phyloP scores from a whole-genome alignment of 805 yeast species.

The Saccharomycopsis guyanensis region DNA sequence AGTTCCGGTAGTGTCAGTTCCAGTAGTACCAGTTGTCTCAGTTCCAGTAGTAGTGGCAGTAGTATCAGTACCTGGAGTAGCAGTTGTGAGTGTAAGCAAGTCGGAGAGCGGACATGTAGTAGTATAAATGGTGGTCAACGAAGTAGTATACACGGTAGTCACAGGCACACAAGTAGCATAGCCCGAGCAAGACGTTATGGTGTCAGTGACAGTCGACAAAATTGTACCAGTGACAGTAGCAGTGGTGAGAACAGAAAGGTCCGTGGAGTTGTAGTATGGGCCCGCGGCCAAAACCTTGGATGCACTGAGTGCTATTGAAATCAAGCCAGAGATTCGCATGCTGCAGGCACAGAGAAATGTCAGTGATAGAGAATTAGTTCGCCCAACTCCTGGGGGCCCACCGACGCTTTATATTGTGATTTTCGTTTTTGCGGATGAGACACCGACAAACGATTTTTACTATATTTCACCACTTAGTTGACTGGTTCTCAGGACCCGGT shows the following conservation, averaged over 20 bases:
- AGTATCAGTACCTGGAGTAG: not conserved
- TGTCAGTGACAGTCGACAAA: slow-evolving; percentile 12
- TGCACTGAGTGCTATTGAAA: too few relatives aligned
- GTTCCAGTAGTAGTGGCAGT: slow-evolving; percentile 1
- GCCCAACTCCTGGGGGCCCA: too few relatives aligned
- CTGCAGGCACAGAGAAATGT: too few relatives aligned
- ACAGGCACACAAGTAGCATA: slow-evolving; percentile 15
- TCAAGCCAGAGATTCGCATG: too few relatives aligned
- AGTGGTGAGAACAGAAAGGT: slow-evolving; percentile 7
- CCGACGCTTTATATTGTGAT: too few relatives aligned
- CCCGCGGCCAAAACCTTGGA: slow-evolving; percentile 8
- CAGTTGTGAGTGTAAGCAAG: not conserved
- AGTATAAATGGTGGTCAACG: slow-evolving; percentile 4
- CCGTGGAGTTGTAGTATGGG: slow-evolving; percentile 12
- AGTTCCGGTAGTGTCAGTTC: not conserved
- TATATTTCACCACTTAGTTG: not conserved
- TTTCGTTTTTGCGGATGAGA: too few relatives aligned
- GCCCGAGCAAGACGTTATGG: slow-evolving; percentile 20
- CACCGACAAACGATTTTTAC: not conserved
- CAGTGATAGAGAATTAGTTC: too few relatives aligned
- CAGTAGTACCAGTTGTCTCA: not conserved
- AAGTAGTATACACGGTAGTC: slow-evolving; percentile 5
- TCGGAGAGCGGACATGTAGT: slow-evolving; percentile 7
- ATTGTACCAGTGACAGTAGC: slow-evolving; percentile 9
- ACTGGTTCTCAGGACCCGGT: not conserved